A percentile compares a stretch with the other conserved stretches of the same genome.
Conservation (phyloP, 1,284 basidiomycete genomes). For the Cystobasidium pallidum region DNA sequence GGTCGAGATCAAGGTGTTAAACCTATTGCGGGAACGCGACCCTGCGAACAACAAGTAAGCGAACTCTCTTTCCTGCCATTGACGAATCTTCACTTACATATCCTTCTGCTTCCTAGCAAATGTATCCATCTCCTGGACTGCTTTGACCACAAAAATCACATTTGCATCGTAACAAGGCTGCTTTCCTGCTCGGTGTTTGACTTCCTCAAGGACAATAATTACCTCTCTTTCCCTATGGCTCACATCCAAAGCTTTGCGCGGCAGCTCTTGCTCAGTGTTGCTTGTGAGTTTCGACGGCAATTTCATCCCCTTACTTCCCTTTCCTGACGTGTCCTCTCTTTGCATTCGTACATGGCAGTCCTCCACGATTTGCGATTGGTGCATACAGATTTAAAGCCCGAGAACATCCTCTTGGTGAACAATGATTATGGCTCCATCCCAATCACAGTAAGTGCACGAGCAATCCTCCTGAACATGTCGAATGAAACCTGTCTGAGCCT, state of each 20-base stretch:
- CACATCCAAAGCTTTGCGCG: constrained; percentile 96
- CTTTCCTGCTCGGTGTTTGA: constrained; percentile 98
- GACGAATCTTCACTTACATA: neutral
- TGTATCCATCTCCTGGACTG: constrained; percentile 94
- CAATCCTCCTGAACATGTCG: too few relatives aligned
- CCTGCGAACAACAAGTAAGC: constrained; percentile 84
- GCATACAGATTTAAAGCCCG: constrained; percentile 98
- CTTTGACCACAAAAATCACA: constrained; percentile 97
- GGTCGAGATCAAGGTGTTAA: constrained; percentile 94
- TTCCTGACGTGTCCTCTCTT: neutral
- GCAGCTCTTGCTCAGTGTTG: constrained; percentile 88
- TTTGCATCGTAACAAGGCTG: constrained; percentile 95
- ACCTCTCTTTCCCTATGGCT: constrained; percentile 90
- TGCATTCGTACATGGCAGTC: constrained; percentile 62
- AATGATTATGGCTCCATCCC: constrained; percentile 66
- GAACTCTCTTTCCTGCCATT: constrained; percentile 22
- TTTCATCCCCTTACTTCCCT: neutral
- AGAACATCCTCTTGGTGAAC: constrained; percentile 93
- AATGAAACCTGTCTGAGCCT: neutral
- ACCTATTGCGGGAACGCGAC: constrained; percentile 87
- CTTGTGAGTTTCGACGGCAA: constrained; percentile 67
- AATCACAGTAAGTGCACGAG: constrained; percentile 30
- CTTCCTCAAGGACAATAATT: constrained; percentile 97
- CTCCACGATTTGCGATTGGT: constrained; percentile 88
- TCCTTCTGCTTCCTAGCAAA: constrained; percentile 66